These are phyloP conservation scores for Fallopia convolvulus DNA, from an alignment of 148 eudicot genomes.

Conservation along the genomic window DNA sequence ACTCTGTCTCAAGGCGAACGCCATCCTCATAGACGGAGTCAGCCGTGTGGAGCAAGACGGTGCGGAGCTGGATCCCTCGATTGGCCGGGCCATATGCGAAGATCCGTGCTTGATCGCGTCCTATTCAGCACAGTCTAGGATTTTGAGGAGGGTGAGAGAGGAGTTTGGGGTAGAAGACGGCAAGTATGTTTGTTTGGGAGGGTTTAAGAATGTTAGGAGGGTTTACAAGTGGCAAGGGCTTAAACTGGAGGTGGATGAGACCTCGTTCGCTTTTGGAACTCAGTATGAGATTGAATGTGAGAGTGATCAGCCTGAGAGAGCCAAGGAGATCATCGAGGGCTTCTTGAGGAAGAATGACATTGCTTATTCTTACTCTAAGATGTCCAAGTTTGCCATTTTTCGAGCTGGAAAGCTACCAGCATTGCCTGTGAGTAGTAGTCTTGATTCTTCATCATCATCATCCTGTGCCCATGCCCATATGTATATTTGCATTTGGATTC, in stretches of 20 bases:
- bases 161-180: conserved; percentile 45
- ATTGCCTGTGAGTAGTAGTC: conserved; percentile 27
- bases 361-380: conserved; percentile 46
- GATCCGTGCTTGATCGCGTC: conserved; percentile 39
- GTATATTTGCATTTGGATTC: too few species aligned
- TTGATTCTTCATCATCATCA: not conserved
- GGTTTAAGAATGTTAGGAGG: conserved; percentile 75
- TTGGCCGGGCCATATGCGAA: conserved; percentile 42
- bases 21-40: conserved; percentile 49
- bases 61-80: conserved; percentile 52
- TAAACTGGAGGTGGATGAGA: conserved; percentile 73
- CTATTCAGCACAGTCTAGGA: conserved; percentile 33
- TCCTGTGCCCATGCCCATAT: too few species aligned
- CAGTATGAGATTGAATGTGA: conserved; percentile 81
- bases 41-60: conserved; percentile 81
- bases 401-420: conserved; percentile 50
- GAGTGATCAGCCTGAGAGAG: conserved; percentile 70
- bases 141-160: conserved; percentile 58
- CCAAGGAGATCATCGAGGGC: conserved; percentile 52
- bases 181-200: conserved; percentile 64
- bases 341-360: conserved; percentile 58
- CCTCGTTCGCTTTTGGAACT: conserved; percentile 64
- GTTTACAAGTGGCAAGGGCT: conserved; percentile 72
- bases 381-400: conserved; percentile 72
- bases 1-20: conserved; percentile 55